A percentile compares a stretch with the other conserved stretches of the same genome.
Evolutionary conservation across 2,329 filamentous ascomycete genomes (phyloP).

Genomic region (Chaetomium globosum): DNA sequence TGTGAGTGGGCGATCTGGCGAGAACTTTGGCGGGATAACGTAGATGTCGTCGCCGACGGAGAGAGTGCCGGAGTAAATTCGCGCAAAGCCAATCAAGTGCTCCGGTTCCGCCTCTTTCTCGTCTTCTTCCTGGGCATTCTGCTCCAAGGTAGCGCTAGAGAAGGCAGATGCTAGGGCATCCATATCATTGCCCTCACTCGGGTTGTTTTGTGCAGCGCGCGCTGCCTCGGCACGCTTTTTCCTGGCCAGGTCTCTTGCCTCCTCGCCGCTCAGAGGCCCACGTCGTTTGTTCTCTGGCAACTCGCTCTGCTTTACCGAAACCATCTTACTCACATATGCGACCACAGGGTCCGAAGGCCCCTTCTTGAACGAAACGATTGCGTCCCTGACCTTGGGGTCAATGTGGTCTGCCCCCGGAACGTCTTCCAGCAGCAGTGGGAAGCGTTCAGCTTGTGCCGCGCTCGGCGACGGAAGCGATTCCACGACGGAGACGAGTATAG

Average conservation of each 20-base stretch:
- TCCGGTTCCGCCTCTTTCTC: conserved; percentile 72
- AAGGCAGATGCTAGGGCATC: conserved; percentile 64
- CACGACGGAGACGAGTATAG: conserved; percentile 87
- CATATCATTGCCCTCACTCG: conserved; percentile 50
- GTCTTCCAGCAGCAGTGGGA: conserved; percentile 75
- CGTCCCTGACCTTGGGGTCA: conserved; percentile 68
- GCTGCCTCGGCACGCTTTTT: conserved; percentile 89
- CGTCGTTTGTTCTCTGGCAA: conserved; percentile 81
- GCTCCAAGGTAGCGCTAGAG: conserved; percentile 61
- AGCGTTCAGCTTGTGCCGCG: conserved; percentile 74
- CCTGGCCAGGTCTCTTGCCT: conserved; percentile 83
- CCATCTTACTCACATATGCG: conserved; percentile 98
- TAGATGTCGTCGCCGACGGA: conserved; percentile 89
- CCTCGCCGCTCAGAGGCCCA: conserved; percentile 79
- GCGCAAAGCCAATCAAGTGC: conserved; percentile 90
- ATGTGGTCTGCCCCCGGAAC: conserved; percentile 78
- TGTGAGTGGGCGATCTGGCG: conserved; percentile 73
- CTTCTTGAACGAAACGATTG: conserved; percentile 79
- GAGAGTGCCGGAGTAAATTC: conserved; percentile 88
- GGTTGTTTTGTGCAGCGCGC: conserved; percentile 70
- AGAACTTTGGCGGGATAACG: conserved; percentile 90
- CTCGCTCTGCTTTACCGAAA: conserved; percentile 90
- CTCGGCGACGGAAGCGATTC: conserved; percentile 88
- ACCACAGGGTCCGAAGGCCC: conserved; percentile 75
- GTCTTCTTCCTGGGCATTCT: conserved; percentile 50